Percentiles rank a stretch among this genome's conserved stretches.
These are phyloP conservation scores for Paramecium caudatum DNA, from an alignment of 73 alveolate species.

Conservation along the genomic window DNA sequence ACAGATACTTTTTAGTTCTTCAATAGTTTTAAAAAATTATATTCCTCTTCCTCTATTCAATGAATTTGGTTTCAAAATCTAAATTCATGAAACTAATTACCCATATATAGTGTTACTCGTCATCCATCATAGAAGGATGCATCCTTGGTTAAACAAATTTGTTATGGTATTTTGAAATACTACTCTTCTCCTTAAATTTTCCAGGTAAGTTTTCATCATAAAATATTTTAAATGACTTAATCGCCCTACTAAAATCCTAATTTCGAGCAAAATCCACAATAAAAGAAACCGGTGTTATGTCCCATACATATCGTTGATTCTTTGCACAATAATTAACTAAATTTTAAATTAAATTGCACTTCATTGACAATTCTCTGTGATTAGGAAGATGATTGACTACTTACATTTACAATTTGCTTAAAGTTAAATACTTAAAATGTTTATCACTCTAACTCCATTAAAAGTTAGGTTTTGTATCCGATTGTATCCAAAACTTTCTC, in stretches of 20 bases:
- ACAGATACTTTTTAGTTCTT: conserved; percentile 78
- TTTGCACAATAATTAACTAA: background rate
- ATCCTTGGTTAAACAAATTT: background rate
- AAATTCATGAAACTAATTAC: background rate
- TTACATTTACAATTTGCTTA: background rate
- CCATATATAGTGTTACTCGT: conserved; percentile 83
- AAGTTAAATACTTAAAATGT: background rate
- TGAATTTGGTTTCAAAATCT: conserved; percentile 83
- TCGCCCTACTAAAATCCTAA: background rate
- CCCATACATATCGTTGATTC: conserved; percentile 23
- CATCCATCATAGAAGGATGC: background rate
- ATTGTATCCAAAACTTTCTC: conserved; percentile 76
- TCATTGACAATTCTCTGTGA: conserved; percentile 31
- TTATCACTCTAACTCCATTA: background rate
- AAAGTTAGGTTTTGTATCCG: background rate
- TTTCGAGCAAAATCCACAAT: background rate
- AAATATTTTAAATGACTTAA: background rate
- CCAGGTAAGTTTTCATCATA: background rate
- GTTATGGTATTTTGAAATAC: background rate
- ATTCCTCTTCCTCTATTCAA: conserved; percentile 93
- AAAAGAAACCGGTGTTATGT: conserved; percentile 42
- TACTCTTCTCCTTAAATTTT: background rate
- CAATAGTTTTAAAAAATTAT: conserved; percentile 80
- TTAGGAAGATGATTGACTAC: background rate
- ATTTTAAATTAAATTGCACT: conserved; percentile 31